Conservation (phyloP, 495 filamentous ascomycete species). For the Penicillium coffeae region DNA sequence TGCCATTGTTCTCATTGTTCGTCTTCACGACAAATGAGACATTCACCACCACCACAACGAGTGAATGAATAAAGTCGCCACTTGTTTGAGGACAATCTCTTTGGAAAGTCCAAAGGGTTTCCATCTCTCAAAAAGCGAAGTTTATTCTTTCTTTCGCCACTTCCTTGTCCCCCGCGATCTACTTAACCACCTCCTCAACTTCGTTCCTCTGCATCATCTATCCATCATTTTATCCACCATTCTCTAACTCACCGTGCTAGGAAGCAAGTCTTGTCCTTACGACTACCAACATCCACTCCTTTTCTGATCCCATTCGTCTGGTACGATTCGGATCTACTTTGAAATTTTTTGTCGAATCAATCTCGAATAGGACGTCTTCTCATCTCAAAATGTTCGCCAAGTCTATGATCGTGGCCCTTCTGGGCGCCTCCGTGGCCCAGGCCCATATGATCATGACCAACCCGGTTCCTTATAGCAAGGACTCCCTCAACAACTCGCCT, state of each 20-base stretch:
- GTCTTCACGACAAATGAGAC: no score
- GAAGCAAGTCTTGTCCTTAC: constrained; percentile 1
- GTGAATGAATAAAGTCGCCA: no score
- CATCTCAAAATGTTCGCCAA: constrained; percentile 44
- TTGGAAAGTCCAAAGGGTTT: no score
- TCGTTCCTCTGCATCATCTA: no score
- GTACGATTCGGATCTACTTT: constrained; percentile 33
- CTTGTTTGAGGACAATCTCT: no score
- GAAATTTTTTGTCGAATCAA: constrained; percentile 23
- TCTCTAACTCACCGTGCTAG: constrained; percentile 9
- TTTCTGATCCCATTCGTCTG: constrained; percentile 38
- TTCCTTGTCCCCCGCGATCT: not conserved
- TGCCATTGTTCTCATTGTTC: not conserved
- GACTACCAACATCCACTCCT: constrained; percentile 23
- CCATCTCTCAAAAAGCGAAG: not conserved
- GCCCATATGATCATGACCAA: constrained; percentile 69
- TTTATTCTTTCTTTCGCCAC: not conserved
- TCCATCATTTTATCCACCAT: not conserved
- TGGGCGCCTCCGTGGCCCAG: constrained; percentile 47
- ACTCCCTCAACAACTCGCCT: constrained; percentile 56
- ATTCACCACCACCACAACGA: no score
- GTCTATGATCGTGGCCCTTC: constrained; percentile 33
- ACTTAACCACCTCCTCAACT: no score
- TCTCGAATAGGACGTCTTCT: constrained; percentile 10
- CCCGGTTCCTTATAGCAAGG: constrained; percentile 61